A percentile compares a stretch with the other conserved stretches of the same genome.
These are phyloP conservation scores for Fusarium napiforme DNA, from an alignment of 2,329 filamentous ascomycete genomes.

Conservation along the genomic window DNA sequence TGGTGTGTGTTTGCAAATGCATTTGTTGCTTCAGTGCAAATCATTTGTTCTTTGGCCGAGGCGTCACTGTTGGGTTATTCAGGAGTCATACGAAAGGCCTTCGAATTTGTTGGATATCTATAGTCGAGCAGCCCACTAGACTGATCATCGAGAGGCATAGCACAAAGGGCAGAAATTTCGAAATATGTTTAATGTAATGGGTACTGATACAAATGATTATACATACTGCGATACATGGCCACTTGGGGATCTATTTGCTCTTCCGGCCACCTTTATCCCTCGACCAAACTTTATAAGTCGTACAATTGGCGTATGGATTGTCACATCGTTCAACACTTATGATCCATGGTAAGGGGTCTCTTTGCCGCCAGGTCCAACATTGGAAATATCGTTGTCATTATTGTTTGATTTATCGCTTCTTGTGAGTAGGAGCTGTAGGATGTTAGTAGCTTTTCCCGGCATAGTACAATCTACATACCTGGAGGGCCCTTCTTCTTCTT, in stretches of 20 bases:
- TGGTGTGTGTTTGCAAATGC: background rate
- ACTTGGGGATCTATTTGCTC: background rate
- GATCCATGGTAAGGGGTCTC: background rate
- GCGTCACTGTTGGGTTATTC: background rate
- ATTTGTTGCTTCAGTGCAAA: background rate
- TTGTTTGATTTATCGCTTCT: constrained; percentile 45
- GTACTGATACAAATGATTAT: constrained; percentile 43
- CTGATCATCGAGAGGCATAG: background rate
- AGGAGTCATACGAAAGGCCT: background rate
- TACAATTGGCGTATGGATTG: background rate
- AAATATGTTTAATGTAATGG: constrained; percentile 15
- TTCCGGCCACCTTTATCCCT: constrained; percentile 1
- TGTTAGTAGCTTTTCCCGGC: constrained; percentile 21
- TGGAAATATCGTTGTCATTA: constrained; percentile 31
- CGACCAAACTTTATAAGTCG: background rate
- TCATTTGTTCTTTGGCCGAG: background rate
- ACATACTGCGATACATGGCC: constrained; percentile 33
- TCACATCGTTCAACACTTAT: background rate
- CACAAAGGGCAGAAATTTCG: background rate
- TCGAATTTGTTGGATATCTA: background rate
- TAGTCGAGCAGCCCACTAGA: background rate
- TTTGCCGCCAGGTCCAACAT: constrained; percentile 1
- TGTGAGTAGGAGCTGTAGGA: constrained; percentile 44
- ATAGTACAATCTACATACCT: constrained; percentile 43
- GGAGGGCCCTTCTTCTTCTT: constrained; percentile 80